Evolutionary conservation across 202 grass and related monocot species (phyloP), one percentile per base, ranked within the genome.

Genomic region (Digitaria exilis): DNA sequence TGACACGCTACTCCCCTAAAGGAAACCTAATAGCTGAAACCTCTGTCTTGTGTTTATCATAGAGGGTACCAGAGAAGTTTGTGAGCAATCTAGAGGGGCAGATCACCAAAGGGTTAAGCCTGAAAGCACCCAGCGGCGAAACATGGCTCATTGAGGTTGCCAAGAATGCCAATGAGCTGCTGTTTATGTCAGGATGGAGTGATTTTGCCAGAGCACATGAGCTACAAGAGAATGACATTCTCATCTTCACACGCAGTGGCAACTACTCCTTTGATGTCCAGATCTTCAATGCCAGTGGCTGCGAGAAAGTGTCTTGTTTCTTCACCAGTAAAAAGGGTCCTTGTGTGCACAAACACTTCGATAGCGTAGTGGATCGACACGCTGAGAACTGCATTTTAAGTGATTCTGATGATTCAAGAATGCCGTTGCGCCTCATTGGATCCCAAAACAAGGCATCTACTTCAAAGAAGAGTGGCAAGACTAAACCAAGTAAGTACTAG

Each of bases 201-300:
- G 76, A 82, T 42, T 95, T 95, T 48, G 85, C 82, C 34, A 90
- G 48, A 65, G 87, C 90, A 16, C 73, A 95, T 32, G 78, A 70
- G n/a, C 56, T 90, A 21, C 62, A 86, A 78, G 79, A 80, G 65
- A 69, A 86, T 13, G 87, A 92, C 43, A 44, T 88, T 16, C 52
- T 92, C 50, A 9, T 95, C 79, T 92, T 95, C 75, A 81, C 52
- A 32, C 66, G 67, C 75, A 79, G 39, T 15, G 76, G 79, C 43
- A 64, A 18, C 16, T 83, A 32, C 7, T 86, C 70, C 62, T 95
- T 92, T 31, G 79, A 90, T 63, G 93, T 92, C 44, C 56, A 75
- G 31, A 70, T 95, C 58, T 92, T 86, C 17, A 80, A 88, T 3
- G 14, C 37, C 0, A 86, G 69, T 52, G 82, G 87, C 10, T 88